Evolutionary conservation across 768 basidiomycete species (phyloP).

Genomic region (Tricholoma furcatifolium): DNA sequence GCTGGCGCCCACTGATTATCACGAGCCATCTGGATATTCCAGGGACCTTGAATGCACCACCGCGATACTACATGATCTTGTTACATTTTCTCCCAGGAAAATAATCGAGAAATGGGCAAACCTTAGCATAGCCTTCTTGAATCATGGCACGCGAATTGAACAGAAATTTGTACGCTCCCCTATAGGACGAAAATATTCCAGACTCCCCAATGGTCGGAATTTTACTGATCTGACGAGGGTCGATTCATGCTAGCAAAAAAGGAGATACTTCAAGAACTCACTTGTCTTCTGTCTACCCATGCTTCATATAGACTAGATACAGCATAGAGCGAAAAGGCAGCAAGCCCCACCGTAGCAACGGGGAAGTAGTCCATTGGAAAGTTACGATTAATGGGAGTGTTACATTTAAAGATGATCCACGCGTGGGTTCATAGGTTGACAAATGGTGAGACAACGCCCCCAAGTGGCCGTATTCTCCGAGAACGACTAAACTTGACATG

Average conservation of each 20-base stretch:
- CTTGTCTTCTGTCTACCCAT: constrained; percentile 2
- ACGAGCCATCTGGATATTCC: constrained; percentile 29
- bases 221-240: constrained; percentile 1
- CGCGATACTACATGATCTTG: constrained; percentile 11
- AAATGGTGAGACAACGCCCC: neutral
- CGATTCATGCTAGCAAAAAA: neutral
- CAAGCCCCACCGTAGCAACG: neutral
- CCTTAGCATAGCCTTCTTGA: constrained; percentile 18
- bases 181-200: constrained; percentile 15
- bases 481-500: neutral
- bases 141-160: constrained; percentile 13
- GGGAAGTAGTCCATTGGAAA: neutral
- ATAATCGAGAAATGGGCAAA: neutral
- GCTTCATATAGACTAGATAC: constrained; percentile 1
- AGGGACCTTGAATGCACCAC: constrained; percentile 22
- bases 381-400: too few relatives aligned
- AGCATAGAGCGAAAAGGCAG: constrained; percentile 4
- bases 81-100: neutral
- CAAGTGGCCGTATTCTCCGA: neutral
- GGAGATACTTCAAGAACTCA: neutral
- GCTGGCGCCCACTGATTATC: constrained; percentile 30
- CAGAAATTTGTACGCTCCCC: constrained; percentile 14
- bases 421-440: neutral
- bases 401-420: too few relatives aligned
- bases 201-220: constrained; percentile 19